Evolutionary conservation across 1,139 yeast species (phyloP).

Genomic region (Geotrichum reessii): DNA sequence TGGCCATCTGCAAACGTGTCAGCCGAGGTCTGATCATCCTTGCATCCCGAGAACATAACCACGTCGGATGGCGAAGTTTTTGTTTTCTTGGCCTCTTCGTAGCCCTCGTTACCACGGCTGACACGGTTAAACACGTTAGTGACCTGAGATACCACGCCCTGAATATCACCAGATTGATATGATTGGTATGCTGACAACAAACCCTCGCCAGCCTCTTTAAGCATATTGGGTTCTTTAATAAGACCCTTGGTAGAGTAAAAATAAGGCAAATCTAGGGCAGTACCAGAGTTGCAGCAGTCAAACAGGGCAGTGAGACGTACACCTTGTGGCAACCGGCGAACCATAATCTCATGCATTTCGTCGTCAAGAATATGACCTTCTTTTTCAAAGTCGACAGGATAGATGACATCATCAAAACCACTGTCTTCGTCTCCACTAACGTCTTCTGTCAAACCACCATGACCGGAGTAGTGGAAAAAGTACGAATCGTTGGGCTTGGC

Average conservation of each 20-base stretch:
- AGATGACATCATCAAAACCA: conserved; percentile 84
- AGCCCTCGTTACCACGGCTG: conserved; percentile 36
- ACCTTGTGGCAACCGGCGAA: conserved; percentile 70
- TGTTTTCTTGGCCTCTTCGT: conserved; percentile 43
- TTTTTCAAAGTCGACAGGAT: conserved; percentile 78
- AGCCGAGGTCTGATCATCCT: conserved; percentile 74
- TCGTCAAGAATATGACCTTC: conserved; percentile 79
- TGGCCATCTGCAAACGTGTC: conserved; percentile 74
- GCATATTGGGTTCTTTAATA: conserved; percentile 79
- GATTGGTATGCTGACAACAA: conserved; percentile 64
- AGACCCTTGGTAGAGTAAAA: conserved; percentile 88
- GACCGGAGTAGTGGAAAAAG: conserved; percentile 87
- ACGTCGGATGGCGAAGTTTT: conserved; percentile 88
- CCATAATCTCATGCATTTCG: conserved; percentile 76
- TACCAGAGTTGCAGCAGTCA: conserved; percentile 93
- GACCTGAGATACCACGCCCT: conserved; percentile 48
- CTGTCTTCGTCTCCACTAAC: conserved; percentile 85
- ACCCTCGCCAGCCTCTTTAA: conserved; percentile 78
- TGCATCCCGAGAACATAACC: conserved; percentile 80
- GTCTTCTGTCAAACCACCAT: conserved; percentile 82
- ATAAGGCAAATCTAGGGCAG: conserved; percentile 83
- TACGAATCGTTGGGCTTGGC: conserved; percentile 68
- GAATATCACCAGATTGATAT: conserved; percentile 64
- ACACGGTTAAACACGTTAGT: conserved; percentile 49
- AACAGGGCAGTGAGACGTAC: conserved; percentile 81